phyloP scores from a whole-genome alignment of 306 rosid species.

The Oemleria cerasiformis region DNA sequence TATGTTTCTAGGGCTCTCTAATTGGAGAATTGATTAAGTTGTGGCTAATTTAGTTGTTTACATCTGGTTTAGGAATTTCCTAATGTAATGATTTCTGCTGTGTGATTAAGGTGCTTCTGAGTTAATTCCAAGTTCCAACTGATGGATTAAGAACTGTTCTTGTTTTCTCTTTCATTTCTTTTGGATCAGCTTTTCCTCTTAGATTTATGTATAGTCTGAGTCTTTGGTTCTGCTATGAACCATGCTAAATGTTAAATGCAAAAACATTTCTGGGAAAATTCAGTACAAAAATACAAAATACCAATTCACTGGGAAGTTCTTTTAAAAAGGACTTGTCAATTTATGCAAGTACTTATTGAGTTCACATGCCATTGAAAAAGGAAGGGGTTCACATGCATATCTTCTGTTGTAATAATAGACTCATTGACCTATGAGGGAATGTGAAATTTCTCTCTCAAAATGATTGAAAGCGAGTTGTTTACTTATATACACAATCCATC shows the following conservation, averaged over 20 bases:
- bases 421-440: background rate
- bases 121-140: background rate
- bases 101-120: conserved; percentile 1
- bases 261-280: background rate
- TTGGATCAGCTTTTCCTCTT: background rate
- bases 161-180: background rate
- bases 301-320: background rate
- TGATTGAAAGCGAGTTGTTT: too few species aligned
- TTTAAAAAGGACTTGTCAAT: background rate
- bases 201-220: background rate
- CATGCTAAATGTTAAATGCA: too few species aligned
- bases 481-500: too few species aligned
- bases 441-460: background rate
- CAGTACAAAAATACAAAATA: background rate
- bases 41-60: background rate
- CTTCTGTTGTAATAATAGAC: background rate
- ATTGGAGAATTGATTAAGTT: background rate
- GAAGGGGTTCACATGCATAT: conserved; percentile 2
- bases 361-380: background rate
- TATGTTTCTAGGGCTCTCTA: background rate
- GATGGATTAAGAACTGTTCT: background rate
- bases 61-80: conserved; percentile 6
- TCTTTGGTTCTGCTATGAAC: background rate
- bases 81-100: conserved; percentile 3
- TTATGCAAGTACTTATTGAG: background rate